Evolutionary conservation across 1,284 basidiomycete genomes (phyloP).

Genomic region (Coriolopsis trogii): DNA sequence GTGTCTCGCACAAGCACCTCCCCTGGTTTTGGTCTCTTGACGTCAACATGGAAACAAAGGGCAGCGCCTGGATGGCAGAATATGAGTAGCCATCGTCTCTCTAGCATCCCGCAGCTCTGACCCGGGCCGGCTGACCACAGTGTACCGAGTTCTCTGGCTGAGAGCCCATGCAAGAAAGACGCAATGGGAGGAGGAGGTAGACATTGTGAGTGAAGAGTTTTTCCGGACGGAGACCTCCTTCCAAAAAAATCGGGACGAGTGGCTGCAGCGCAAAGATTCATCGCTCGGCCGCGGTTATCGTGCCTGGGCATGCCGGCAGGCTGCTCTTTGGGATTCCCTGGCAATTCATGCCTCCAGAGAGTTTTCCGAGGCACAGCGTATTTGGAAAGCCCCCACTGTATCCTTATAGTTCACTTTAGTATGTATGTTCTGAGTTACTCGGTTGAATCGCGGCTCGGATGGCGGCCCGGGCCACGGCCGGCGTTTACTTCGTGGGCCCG

Average conservation of each 20-base stretch:
- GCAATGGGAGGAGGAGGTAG: neutral
- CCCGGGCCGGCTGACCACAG: neutral
- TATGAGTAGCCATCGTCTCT: neutral
- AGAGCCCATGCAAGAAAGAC: neutral
- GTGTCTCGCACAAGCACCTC: neutral
- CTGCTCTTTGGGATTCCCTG: neutral
- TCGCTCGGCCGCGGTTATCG: neutral
- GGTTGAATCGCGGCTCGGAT: too few relatives aligned
- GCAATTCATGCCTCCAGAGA: too few relatives aligned
- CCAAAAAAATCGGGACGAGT: neutral
- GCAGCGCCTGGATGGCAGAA: neutral
- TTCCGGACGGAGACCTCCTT: neutral
- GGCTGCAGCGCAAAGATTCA: neutral
- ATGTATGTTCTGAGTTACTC: too few relatives aligned
- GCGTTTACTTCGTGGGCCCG: too few relatives aligned
- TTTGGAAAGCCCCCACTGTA: too few relatives aligned
- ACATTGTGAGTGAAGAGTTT: neutral
- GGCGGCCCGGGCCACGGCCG: too few relatives aligned
- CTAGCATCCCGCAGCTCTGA: neutral
- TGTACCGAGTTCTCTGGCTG: neutral
- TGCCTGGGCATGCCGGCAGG: neutral
- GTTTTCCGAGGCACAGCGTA: too few relatives aligned
- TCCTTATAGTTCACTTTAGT: too few relatives aligned
- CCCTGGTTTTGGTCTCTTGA: neutral
- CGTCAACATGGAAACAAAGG: neutral